Evolutionary conservation across 352 stramenopile species (phyloP).

Genomic region (Pythium periplocum): DNA sequence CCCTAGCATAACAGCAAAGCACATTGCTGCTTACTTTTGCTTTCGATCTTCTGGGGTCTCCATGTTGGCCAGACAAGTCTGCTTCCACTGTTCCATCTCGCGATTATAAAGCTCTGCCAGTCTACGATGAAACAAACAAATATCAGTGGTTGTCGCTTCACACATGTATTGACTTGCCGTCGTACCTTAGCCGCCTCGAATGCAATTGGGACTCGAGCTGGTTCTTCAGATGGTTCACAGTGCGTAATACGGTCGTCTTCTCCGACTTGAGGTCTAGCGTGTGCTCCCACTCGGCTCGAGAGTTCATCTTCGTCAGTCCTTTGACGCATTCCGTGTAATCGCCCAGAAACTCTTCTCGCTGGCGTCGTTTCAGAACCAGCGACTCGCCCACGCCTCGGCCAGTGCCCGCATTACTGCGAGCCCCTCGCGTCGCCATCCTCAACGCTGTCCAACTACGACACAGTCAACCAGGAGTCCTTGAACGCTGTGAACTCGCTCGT

Average conservation of each 20-base stretch:
- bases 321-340: conserved; percentile 51
- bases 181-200: conserved; percentile 42
- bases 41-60: conserved; percentile 79
- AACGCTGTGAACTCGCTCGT: no score
- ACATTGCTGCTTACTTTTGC: conserved; percentile 37
- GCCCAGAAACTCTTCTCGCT: conserved; percentile 59
- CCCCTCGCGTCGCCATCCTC: no score
- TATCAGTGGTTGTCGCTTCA: background rate
- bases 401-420: conserved; percentile 1
- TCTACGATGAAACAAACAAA: conserved; percentile 18
- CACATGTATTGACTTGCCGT: background rate
- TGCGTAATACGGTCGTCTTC: conserved; percentile 35
- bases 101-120: conserved; percentile 68
- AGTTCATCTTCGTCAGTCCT: conserved; percentile 38
- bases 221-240: conserved; percentile 51
- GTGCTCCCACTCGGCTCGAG: conserved; percentile 70
- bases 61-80: conserved; percentile 54
- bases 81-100: conserved; percentile 73
- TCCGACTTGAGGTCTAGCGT: conserved; percentile 50
- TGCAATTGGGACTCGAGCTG: conserved; percentile 74
- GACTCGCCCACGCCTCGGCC: conserved; percentile 57
- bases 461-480: no score
- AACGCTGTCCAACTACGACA: no score
- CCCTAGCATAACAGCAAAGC: background rate
- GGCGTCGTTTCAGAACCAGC: conserved; percentile 64